Evolutionary conservation across 129 eudicot species (phyloP), one percentile per base, ranked within the genome.

Genomic region (Apium graveolens): DNA sequence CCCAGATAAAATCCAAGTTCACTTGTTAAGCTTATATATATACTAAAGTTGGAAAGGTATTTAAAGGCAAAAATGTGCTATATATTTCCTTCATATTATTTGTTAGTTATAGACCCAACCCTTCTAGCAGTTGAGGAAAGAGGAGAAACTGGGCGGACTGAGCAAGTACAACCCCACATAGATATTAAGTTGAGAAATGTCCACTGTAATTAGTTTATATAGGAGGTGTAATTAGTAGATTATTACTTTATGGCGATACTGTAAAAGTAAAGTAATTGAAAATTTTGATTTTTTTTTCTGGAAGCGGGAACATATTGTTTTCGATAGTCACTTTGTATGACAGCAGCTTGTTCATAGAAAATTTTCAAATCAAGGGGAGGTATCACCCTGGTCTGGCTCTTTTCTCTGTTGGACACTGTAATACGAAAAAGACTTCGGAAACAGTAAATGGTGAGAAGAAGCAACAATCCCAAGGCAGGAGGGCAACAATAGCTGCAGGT

Each of bases 1-100:
- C 97, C 98, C 55, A 85, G 98, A 90, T 95, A 88, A 91, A 78
- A 76, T 70, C 10, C 8, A 68, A 39, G n/a, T 57, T 20, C 10
- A 16, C 18, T 76, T 20, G 11, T 18, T 12, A 13, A 31, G 44
- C 34, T 43, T 14, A 24, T 35, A 26, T 24, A 44, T 7, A 24
- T 21, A 53, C 63, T 21, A 0, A 27, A 41, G 11, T 45, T 5
- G 13, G 32, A 0, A 41, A 21, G 76, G 34, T 38, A 71, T 71
- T 71, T 24, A 5, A 35, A 38, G 74, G 21, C 43, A 41, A 21
- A 18, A 66, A 20, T 31, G 31, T 13, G 11, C 26, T 69, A 16
- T 44, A 6, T 17, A 37, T 14, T 35, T 41, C 11, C 24, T 24
- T 17, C 8, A 72, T 51, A 76, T 16, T 29, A 4, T 49, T 18